Evolutionary conservation across 352 stramenopile species (phyloP).

Genomic region (Phytopythium boreale): DNA sequence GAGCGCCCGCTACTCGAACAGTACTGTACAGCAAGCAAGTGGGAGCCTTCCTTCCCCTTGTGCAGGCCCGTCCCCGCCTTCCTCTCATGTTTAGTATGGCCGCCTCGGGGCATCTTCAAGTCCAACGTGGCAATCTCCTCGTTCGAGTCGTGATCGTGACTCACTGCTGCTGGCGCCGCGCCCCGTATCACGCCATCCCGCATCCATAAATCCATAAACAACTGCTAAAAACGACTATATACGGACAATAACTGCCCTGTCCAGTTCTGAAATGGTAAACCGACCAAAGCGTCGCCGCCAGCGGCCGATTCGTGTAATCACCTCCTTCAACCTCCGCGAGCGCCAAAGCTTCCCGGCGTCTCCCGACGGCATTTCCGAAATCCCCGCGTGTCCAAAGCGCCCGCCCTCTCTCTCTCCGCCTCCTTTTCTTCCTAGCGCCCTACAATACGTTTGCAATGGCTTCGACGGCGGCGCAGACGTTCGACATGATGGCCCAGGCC

Average conservation of each 20-base stretch:
- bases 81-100: background rate
- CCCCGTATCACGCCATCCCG: background rate
- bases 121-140: background rate
- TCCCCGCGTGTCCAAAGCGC: background rate
- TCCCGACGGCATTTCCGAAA: background rate
- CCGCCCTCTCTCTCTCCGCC: background rate
- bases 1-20: no score
- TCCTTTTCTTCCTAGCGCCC: background rate
- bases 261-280: background rate
- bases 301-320: background rate
- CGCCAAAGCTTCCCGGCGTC: background rate
- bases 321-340: constrained; percentile 2
- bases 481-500: constrained; percentile 63
- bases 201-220: background rate
- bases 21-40: no score
- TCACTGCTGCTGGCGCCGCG: background rate
- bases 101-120: background rate
- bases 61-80: background rate
- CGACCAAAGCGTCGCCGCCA: background rate
- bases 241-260: background rate
- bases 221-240: background rate
- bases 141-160: constrained; percentile 2
- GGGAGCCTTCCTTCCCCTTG: no score
- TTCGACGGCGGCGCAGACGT: constrained; percentile 52
- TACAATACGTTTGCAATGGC: constrained; percentile 18